Base-by-base conservation (phyloP, 345 rosid species). In the Rubroshorea leprosula region DNA sequence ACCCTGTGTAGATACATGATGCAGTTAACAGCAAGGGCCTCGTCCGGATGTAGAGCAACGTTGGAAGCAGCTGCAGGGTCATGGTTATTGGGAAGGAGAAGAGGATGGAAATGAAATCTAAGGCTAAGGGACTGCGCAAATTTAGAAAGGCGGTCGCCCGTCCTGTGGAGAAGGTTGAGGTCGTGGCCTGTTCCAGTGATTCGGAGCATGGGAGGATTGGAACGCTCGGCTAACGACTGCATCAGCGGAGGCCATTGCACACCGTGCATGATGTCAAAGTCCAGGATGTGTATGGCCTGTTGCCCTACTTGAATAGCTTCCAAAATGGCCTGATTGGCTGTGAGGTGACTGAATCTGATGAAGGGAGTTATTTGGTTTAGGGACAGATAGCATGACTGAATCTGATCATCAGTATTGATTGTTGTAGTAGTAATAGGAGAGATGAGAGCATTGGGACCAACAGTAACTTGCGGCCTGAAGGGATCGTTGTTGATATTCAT, bases 221-320 rank as follows among this genome's bases (percentile, higher is more conserved):
- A 66, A 4, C 93, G 80, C 52, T 89, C 97, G 5, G 85, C 89
- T 57, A 93, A 74, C 55, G 97, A 97, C 53, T 93, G 99, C 99
- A 93, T 86, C 45, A 93, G 61, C 4, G 99, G 97, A 9, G 99
- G 99, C 99, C 99, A 93, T 57, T 93, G 99, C 41, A 93, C 86
- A 17, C 99, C 99, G 68, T 93, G 97, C 81, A 91, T 89, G 67
- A 89, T 89, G 68, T 93, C 96, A 53, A 93, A 85, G 64, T 93
- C 99, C 1, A 93, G 72, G 62, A 93, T 87, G 74, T 93, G 99
- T 49, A 86, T 68, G 11, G 78, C 69, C 52, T 75, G 76, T 49
- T 78, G 86, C 51, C 78, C 87, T 54, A 56, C 51, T 55, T 77
- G 77, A 27, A 82, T 69, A 8, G 91, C 89, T 60, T 93, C 99